Conservation (phyloP, 2,329 filamentous ascomycete species). For the Leptographium lundbergii region DNA sequence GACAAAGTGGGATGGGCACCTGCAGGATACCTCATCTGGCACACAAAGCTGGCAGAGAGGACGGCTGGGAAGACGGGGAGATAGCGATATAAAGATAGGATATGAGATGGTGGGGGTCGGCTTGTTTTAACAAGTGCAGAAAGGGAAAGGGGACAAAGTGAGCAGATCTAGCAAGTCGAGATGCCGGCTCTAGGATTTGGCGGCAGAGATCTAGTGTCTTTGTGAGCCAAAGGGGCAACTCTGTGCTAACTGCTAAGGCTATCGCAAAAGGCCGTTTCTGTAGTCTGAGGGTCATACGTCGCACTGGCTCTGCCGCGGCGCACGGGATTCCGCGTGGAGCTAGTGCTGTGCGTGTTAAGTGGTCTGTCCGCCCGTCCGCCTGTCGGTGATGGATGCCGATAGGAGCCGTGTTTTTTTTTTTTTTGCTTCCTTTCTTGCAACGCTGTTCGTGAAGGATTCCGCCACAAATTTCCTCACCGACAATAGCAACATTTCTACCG, state of each 20-base stretch:
- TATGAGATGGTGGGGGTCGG: background rate
- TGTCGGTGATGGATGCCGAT: too few species aligned
- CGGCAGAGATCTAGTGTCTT: background rate
- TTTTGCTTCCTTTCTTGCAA: too few species aligned
- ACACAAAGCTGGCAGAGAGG: background rate
- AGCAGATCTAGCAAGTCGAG: slow-evolving; percentile 3
- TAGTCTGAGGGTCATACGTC: background rate
- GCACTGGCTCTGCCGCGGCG: background rate
- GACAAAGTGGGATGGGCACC: slow-evolving; percentile 3
- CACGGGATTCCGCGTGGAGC: background rate
- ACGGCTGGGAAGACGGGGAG: background rate
- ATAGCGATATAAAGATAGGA: slow-evolving; percentile 10
- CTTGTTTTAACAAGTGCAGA: background rate
- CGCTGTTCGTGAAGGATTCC: too few species aligned
- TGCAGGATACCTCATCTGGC: background rate
- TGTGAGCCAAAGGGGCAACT: background rate
- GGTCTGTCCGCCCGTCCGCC: background rate
- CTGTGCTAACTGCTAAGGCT: background rate
- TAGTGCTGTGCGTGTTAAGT: background rate
- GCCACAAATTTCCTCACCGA: too few species aligned
- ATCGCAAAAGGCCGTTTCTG: slow-evolving; percentile 11
- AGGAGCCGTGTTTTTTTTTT: background rate
- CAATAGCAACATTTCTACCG: too few species aligned
- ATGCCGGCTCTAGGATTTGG: background rate
- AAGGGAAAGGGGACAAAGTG: background rate